phyloP scores from a whole-genome alignment of 768 basidiomycete species.

The Dendrothele bispora region DNA sequence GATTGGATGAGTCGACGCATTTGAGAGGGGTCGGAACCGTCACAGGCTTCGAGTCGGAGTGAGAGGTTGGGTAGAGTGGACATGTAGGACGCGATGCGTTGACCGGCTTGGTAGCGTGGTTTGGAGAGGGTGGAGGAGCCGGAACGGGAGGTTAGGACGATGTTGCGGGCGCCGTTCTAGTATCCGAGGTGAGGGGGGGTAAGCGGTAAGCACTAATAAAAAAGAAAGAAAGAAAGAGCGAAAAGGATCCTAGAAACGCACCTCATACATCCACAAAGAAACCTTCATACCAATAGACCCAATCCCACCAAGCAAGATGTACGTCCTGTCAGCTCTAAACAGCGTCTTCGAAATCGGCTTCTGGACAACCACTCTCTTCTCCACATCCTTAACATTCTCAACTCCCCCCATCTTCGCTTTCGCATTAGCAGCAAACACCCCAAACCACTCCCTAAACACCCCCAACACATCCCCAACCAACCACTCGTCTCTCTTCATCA shows the following conservation, averaged over 20 bases:
- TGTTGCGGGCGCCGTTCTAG: conserved; percentile 23
- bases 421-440: too few relatives aligned
- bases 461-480: neutral
- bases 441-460: too few relatives aligned
- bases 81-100: conserved; percentile 14
- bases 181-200: too few relatives aligned
- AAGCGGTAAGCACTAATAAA: too few relatives aligned
- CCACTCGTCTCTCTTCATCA: neutral
- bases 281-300: conserved; percentile 23
- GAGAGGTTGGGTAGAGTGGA: conserved; percentile 14
- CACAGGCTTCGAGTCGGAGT: conserved; percentile 16
- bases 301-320: conserved; percentile 28
- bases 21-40: conserved; percentile 13
- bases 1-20: conserved; percentile 10
- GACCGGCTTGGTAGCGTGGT: conserved; percentile 9
- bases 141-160: conserved; percentile 21
- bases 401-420: too few relatives aligned
- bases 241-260: conserved; percentile 4
- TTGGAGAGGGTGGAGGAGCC: conserved; percentile 13
- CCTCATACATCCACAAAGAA: conserved; percentile 31
- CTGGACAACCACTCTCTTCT: too few relatives aligned
- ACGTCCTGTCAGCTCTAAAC: conserved; percentile 21
- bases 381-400: too few relatives aligned
- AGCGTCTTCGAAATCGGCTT: too few relatives aligned
- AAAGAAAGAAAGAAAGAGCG: too few relatives aligned